phyloP scores from a whole-genome alignment of 305 asterid genomes.

The Petunia hybrid region DNA sequence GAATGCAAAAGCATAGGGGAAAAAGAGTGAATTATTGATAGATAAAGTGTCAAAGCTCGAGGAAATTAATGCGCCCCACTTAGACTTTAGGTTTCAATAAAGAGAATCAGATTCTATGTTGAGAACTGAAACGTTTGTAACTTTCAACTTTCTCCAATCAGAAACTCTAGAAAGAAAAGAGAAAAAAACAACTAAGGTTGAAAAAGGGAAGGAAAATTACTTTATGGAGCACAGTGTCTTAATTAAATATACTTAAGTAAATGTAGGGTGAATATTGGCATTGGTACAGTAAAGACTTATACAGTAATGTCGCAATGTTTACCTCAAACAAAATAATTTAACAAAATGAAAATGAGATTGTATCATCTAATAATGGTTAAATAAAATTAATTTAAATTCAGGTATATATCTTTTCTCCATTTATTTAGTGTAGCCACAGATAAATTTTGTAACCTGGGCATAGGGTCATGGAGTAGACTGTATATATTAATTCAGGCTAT shows the following conservation, averaged over 20 bases:
- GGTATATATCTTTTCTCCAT: too few relatives aligned
- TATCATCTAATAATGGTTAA: too few relatives aligned
- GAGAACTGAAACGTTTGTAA: neutral
- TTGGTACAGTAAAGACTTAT: too few relatives aligned
- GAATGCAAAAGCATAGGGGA: neutral
- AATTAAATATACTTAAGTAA: neutral
- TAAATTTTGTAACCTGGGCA: too few relatives aligned
- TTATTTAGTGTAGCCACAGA: too few relatives aligned
- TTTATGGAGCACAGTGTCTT: constrained; percentile 57
- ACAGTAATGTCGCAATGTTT: too few relatives aligned
- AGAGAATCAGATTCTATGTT: neutral
- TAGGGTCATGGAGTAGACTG: too few relatives aligned
- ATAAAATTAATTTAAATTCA: too few relatives aligned
- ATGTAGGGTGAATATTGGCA: neutral
- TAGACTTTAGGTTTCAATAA: neutral
- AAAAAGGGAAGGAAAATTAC: constrained; percentile 21
- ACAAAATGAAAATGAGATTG: too few relatives aligned
- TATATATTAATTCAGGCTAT: too few relatives aligned
- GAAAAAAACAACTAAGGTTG: constrained; percentile 27
- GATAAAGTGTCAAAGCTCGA: constrained; percentile 3
- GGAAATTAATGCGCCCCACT: neutral
- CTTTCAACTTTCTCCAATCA: constrained; percentile 37
- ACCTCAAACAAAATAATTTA: too few relatives aligned
- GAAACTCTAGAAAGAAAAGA: constrained; percentile 35
- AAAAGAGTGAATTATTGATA: constrained; percentile 7